Percentiles rank a stretch among this genome's conserved stretches.
Conservation (phyloP, 2,329 filamentous ascomycete species). For the Aspergillus costaricaensis region DNA sequence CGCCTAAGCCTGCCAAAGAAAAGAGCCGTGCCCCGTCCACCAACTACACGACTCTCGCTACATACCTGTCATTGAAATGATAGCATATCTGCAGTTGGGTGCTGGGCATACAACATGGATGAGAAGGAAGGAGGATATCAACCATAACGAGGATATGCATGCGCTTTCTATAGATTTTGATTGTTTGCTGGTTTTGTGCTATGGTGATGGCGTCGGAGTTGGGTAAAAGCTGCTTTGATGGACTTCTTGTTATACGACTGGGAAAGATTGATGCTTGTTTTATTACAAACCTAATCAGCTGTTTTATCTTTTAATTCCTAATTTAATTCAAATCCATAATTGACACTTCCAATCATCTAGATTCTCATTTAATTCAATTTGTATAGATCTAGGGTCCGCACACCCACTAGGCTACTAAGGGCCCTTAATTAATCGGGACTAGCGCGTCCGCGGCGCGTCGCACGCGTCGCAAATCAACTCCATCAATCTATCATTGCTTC, state of each 20-base stretch:
- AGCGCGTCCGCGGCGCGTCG: constrained; percentile 33
- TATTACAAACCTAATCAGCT: neutral
- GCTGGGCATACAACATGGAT: neutral
- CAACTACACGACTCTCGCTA: neutral
- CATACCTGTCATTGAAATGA: neutral
- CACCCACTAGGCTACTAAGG: too few relatives aligned
- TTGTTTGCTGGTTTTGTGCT: neutral
- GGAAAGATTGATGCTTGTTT: neutral
- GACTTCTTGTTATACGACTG: neutral
- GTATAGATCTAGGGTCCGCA: too few relatives aligned
- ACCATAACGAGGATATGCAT: neutral
- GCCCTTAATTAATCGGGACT: constrained; percentile 23
- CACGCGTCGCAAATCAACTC: constrained; percentile 11
- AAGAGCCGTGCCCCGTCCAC: neutral
- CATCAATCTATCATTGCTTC: neutral
- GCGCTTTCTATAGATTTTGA: neutral
- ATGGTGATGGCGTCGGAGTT: neutral
- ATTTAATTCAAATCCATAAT: too few relatives aligned
- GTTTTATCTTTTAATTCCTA: neutral
- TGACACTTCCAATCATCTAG: too few relatives aligned
- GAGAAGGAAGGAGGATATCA: too few relatives aligned
- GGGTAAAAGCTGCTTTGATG: neutral
- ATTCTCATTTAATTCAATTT: too few relatives aligned
- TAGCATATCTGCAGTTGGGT: neutral
- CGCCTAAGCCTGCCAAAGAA: neutral